Conservation (phyloP, 345 rosid species). For the Raphanus raphanistrum region DNA sequence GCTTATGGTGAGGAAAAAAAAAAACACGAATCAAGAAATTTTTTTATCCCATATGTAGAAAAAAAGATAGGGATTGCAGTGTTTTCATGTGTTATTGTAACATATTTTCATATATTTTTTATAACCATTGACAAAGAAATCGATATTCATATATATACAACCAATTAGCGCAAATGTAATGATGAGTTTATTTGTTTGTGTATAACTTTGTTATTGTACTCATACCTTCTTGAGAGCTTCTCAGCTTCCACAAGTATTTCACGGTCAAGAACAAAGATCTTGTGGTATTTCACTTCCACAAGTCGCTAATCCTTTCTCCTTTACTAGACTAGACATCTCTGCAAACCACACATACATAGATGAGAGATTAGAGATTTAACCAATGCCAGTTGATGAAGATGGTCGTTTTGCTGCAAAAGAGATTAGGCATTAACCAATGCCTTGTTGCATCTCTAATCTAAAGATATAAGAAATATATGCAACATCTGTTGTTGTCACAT, state of each 20-base stretch:
- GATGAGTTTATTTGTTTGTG: background rate
- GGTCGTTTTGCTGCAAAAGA: no score
- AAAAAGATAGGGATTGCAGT: background rate
- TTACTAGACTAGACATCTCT: no score
- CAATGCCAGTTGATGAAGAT: no score
- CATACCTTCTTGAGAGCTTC: background rate
- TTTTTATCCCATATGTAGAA: constrained; percentile 6
- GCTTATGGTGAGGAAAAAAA: background rate
- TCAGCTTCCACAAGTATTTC: background rate
- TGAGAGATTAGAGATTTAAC: no score
- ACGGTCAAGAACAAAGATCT: background rate
- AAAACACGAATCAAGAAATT: background rate
- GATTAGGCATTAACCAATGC: no score
- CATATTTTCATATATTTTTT: background rate
- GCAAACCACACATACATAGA: no score
- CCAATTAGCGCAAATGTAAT: background rate
- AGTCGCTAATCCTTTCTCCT: no score
- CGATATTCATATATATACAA: background rate
- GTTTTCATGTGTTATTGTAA: constrained; percentile 21
- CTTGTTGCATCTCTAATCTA: no score
- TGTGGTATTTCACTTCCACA: background rate
- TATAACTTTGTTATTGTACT: background rate
- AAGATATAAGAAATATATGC: no score
- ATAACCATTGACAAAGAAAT: constrained; percentile 21
- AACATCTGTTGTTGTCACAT: no score